Conservation (phyloP, 2,329 filamentous ascomycete species). For the Aspergillus brasiliensis region DNA sequence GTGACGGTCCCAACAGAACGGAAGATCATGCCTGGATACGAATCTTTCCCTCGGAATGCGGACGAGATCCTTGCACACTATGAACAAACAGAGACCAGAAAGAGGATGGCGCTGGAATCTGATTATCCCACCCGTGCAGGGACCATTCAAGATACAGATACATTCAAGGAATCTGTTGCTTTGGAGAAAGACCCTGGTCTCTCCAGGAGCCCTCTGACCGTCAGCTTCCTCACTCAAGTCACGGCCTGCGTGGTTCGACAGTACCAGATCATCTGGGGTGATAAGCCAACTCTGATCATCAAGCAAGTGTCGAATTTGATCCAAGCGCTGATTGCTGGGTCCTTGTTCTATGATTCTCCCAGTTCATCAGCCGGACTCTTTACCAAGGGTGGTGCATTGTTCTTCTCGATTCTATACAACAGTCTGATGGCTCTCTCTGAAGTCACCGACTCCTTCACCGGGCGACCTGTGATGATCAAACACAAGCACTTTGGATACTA, state of each 20-base stretch:
- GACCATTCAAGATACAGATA: constrained; percentile 72
- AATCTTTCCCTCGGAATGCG: constrained; percentile 69
- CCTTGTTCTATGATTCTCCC: constrained; percentile 73
- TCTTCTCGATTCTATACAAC: constrained; percentile 79
- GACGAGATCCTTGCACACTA: too few species aligned
- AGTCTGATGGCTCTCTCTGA: constrained; percentile 85
- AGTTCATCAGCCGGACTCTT: constrained; percentile 69
- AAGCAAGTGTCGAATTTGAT: constrained; percentile 72
- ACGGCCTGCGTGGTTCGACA: constrained; percentile 83
- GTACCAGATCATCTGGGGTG: constrained; percentile 82
- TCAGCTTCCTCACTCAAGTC: constrained; percentile 78
- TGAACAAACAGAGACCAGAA: constrained; percentile 56
- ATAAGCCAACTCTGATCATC: constrained; percentile 74
- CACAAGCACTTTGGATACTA: constrained; percentile 83
- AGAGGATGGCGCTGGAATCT: constrained; percentile 70
- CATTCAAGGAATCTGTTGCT: constrained; percentile 74
- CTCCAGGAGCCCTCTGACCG: constrained; percentile 80
- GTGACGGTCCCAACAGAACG: constrained; percentile 85
- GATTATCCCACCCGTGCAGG: constrained; percentile 65
- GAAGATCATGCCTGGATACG: constrained; percentile 67
- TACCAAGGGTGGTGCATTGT: constrained; percentile 78
- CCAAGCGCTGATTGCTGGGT: constrained; percentile 77
- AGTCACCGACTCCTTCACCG: constrained; percentile 72
- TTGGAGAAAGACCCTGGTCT: too few species aligned
- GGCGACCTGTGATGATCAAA: constrained; percentile 77